phyloP scores from a whole-genome alignment of 2,329 filamentous ascomycete genomes.

The Hypoxylon sp. region DNA sequence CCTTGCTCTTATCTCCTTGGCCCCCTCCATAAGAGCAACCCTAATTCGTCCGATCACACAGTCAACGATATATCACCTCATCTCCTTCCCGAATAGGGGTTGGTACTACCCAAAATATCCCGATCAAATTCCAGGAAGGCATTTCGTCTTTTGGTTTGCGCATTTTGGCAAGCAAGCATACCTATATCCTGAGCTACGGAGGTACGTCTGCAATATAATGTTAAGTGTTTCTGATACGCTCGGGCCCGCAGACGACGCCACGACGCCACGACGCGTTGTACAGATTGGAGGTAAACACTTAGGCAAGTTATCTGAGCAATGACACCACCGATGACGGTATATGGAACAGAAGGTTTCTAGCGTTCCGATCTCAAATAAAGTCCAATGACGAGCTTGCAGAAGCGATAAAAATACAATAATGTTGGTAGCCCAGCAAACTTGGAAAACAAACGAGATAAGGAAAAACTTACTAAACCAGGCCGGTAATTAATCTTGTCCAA shows the following conservation, averaged over 20 bases:
- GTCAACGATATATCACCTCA: conserved; percentile 6
- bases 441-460: conserved; percentile 8
- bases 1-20: conserved; percentile 13
- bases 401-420: not conserved
- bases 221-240: not conserved
- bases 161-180: not conserved
- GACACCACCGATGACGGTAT: conserved; percentile 2
- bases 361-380: not conserved
- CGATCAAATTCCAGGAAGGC: not conserved
- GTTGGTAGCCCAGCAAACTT: conserved; percentile 5
- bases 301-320: conserved; percentile 3
- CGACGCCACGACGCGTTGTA: not conserved
- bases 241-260: not conserved
- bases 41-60: conserved; percentile 13
- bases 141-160: not conserved
- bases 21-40: not conserved
- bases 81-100: conserved; percentile 26
- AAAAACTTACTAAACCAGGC: conserved; percentile 14
- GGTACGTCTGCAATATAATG: not conserved
- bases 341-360: not conserved
- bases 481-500: conserved; percentile 6
- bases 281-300: not conserved
- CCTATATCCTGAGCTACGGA: not conserved
- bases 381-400: conserved; percentile 1
- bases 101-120: not conserved